Conservation (phyloP, 23 red algal genomes). For the Gracilariopsis chorda region DNA sequence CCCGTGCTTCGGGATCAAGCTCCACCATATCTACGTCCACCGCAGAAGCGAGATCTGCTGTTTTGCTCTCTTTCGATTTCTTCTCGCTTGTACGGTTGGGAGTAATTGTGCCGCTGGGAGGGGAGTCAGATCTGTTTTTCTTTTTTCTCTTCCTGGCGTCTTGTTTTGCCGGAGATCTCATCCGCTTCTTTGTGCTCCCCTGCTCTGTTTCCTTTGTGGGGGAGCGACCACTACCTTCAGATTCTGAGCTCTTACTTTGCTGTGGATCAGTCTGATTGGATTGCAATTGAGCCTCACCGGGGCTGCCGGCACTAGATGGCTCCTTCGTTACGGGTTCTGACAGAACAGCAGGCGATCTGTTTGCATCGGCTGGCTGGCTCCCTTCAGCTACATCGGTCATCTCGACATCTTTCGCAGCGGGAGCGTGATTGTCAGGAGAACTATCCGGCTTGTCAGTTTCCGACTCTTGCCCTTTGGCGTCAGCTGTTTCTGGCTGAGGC, state of each 20-base stretch:
- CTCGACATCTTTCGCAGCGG: background rate
- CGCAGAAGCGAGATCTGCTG: background rate
- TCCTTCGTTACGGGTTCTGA: background rate
- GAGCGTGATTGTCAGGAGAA: too few relatives aligned
- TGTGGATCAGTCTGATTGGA: background rate
- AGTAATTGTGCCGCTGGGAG: background rate
- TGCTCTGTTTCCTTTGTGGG: background rate
- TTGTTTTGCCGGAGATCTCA: conserved; percentile 19
- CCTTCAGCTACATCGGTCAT: background rate
- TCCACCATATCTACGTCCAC: conserved; percentile 18
- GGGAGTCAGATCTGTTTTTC: background rate
- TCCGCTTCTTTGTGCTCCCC: background rate
- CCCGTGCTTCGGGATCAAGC: conserved; percentile 53
- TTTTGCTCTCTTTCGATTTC: conserved; percentile 4
- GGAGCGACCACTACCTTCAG: background rate
- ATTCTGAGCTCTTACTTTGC: background rate
- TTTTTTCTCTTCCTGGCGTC: conserved; percentile 22
- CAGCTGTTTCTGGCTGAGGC: background rate
- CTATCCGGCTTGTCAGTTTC: background rate
- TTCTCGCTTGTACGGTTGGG: background rate
- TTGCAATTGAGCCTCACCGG: background rate
- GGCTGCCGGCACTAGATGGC: background rate
- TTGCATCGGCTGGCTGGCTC: background rate
- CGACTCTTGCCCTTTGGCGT: background rate
- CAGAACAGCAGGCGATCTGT: too few relatives aligned